phyloP scores from a whole-genome alignment of 2,329 filamentous ascomycete genomes.

The Polytolypa hystricis region DNA sequence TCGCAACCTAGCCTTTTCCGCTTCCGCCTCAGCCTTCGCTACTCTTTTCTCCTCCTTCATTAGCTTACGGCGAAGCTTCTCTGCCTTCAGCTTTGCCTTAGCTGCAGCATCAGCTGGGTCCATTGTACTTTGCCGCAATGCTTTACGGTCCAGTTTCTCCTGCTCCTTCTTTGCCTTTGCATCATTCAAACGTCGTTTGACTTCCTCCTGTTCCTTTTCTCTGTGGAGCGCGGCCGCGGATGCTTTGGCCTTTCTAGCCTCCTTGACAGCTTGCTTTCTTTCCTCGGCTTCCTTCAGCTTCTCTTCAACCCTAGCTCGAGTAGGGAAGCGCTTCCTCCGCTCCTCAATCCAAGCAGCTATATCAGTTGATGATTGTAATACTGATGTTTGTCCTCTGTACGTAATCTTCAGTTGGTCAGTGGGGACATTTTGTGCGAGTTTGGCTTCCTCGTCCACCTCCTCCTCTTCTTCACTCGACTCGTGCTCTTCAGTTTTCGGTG shows the following conservation, averaged over 20 bases:
- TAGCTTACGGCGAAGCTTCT: slow-evolving; percentile 37
- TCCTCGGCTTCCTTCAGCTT: slow-evolving; percentile 35
- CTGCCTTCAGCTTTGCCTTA: slow-evolving; percentile 30
- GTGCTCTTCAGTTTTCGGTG: slow-evolving; percentile 34
- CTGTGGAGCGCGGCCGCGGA: slow-evolving; percentile 22
- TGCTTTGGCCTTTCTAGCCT: slow-evolving; percentile 32
- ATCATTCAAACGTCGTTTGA: slow-evolving; percentile 23
- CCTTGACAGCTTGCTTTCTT: slow-evolving; percentile 39
- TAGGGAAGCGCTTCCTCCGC: slow-evolving; percentile 69
- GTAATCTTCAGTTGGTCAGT: slow-evolving; percentile 38
- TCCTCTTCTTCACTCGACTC: slow-evolving; percentile 38
- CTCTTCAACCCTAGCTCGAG: slow-evolving; percentile 51
- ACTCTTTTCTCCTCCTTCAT: slow-evolving; percentile 53
- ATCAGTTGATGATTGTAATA: slow-evolving; percentile 50
- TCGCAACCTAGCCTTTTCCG: slow-evolving; percentile 26
- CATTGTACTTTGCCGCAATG: slow-evolving; percentile 14
- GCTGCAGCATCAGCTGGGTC: slow-evolving; percentile 23
- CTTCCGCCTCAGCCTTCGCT: slow-evolving; percentile 35
- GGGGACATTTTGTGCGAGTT: slow-evolving; percentile 20
- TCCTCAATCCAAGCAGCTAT: slow-evolving; percentile 72
- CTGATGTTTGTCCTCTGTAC: slow-evolving; percentile 45
- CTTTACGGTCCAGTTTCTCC: slow-evolving; percentile 16
- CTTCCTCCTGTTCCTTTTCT: slow-evolving; percentile 28
- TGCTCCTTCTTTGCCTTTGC: slow-evolving; percentile 15
- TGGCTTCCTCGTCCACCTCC: slow-evolving; percentile 35